Conservation (phyloP, 2,329 filamentous ascomycete species). For the Helicocarpus griseus region DNA sequence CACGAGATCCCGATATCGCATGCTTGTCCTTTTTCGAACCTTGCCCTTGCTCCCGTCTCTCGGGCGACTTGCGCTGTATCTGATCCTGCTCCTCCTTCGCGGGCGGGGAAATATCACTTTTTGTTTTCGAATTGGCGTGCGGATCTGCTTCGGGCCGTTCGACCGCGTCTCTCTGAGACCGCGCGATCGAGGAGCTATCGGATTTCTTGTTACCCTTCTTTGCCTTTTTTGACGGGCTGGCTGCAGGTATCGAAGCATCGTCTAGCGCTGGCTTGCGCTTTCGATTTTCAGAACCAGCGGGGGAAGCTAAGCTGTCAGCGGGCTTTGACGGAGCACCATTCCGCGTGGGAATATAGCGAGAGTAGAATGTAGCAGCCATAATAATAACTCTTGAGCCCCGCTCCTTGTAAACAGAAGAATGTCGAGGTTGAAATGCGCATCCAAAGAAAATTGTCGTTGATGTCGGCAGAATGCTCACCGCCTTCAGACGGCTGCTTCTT, state of each 20-base stretch:
- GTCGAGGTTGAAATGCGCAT: background rate
- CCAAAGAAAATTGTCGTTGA: background rate
- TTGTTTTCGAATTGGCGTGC: background rate
- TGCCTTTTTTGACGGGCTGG: conserved; percentile 19
- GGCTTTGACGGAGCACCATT: background rate
- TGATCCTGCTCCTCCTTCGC: background rate
- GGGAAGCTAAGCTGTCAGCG: background rate
- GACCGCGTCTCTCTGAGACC: background rate
- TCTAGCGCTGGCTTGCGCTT: conserved; percentile 10
- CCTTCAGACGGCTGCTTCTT: background rate
- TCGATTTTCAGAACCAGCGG: conserved; percentile 10
- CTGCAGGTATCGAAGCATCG: background rate
- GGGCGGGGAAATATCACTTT: conserved; percentile 2
- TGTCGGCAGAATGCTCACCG: conserved; percentile 13
- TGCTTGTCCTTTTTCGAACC: background rate
- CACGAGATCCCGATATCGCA: conserved; percentile 8
- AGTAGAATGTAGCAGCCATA: conserved; percentile 41
- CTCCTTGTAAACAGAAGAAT: background rate
- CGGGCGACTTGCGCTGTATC: conserved; percentile 10
- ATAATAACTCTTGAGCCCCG: conserved; percentile 4
- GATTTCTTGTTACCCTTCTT: conserved; percentile 29
- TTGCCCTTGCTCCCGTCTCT: background rate
- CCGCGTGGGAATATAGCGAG: conserved; percentile 36
- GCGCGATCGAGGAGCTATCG: background rate
- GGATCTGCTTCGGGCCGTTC: background rate